Evolutionary conservation across 2,329 filamentous ascomycete species (phyloP), one percentile per base, ranked within the genome.

Genomic region (Colletotrichum gigasporum): DNA sequence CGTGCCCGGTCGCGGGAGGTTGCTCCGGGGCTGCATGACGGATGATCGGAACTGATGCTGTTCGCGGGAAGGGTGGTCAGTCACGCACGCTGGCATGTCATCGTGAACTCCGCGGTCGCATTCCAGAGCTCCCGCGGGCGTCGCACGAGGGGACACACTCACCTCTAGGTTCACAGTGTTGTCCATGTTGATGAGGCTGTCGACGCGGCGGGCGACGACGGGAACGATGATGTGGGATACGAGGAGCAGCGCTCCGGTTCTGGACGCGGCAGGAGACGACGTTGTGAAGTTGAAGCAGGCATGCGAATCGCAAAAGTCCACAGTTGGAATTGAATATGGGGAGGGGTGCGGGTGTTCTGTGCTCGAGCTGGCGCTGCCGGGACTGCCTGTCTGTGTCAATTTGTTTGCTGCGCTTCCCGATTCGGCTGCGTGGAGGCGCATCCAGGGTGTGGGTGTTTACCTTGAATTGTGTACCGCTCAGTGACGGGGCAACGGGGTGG

Each of bases 191-290:
- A 71, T 39, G 26, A 68, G 70, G 70, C 69, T 71, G 67, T 72
- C 70, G 63, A 69, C 68, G 34, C 62, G 57, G 22, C 48, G 65
- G 37, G 48, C 16, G 34, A 55, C 34, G 24, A 65, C 62, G n/a
- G 61, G 65, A 52, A 65, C 52, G 14, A 67, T 42, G 42, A 67
- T 65, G 51, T 68, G 72, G 58, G 74, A 74, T 67, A 75, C 72
- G 68, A 79, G 74, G 71, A 79, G 76, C 74, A 77, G 68, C 60
- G 76, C 75, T 73, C 78, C 78, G 45, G 72, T 60, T 22, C 68
- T 68, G 53, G 72, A 70, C 64, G 73, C 68, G 47, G 71, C 70
- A 66, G 72, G 69, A 51, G 64, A 65, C 69, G 68, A 70, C 67
- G 70, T 71, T 52, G 63, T 69, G 68, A 69, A 69, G 52, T 62